phyloP scores from a whole-genome alignment of 352 stramenopile species.

The Thalassiosira delicatula region DNA sequence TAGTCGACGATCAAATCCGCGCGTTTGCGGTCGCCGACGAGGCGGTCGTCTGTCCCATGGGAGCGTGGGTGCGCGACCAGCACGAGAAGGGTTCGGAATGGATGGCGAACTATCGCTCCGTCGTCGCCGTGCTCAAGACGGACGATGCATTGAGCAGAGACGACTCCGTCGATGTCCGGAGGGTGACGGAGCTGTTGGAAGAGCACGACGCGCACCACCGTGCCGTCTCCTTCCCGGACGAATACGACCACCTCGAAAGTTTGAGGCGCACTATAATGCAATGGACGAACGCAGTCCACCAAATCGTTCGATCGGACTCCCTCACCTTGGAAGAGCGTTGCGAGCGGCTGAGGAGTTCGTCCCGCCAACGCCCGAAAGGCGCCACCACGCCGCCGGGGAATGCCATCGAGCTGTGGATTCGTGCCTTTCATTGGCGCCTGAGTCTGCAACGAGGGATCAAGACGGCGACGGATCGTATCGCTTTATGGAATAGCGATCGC shows the following conservation, averaged over 20 bases:
- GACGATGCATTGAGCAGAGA: constrained; percentile 48
- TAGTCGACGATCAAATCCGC: constrained; percentile 66
- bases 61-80: constrained; percentile 45
- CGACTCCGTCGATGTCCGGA: constrained; percentile 67
- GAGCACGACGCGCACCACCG: constrained; percentile 57
- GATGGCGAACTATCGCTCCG: constrained; percentile 66
- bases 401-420: constrained; percentile 60
- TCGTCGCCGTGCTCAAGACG: constrained; percentile 63
- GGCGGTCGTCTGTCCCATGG: constrained; percentile 42
- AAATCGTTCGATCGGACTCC: constrained; percentile 38
- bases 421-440: constrained; percentile 71
- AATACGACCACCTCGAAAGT: constrained; percentile 48
- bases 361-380: constrained; percentile 63
- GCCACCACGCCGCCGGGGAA: constrained; percentile 65
- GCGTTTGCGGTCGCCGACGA: constrained; percentile 67
- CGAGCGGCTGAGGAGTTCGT: constrained; percentile 42
- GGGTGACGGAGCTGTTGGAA: constrained; percentile 63
- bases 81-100: constrained; percentile 65
- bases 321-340: constrained; percentile 51
- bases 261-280: constrained; percentile 48
- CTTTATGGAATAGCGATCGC: constrained; percentile 31
- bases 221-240: constrained; percentile 59
- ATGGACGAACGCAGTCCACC: constrained; percentile 33
- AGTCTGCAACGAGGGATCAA: constrained; percentile 48
- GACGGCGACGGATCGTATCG: constrained; percentile 20